Evolutionary conservation across 805 yeast genomes (phyloP), one percentile per base, ranked within the genome.

Genomic region (Cyberlindnera petersonii): DNA sequence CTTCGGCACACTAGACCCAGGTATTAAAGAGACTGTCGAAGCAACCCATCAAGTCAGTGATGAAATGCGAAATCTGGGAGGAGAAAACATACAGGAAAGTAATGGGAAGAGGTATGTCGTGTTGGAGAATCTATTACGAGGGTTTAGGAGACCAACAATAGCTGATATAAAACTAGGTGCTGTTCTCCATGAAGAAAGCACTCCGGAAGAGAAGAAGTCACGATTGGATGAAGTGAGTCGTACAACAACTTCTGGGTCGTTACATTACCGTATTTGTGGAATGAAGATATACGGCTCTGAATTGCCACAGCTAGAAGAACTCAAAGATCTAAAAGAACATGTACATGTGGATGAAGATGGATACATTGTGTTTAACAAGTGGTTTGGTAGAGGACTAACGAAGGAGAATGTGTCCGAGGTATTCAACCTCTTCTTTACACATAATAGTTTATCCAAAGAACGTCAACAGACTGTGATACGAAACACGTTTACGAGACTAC

Each of bases 161-260:
- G 53, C 91, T 46, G 98, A 91, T 58, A 75, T 91, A 33, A 91
- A 91, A 57, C 66, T 91, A 4, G 98, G 98, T 0, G 60, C 77
- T 6, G 55, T 70, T 9, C 62, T 91, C 26, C 77, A 82, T 50
- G 98, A 91, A 59, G 75, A 70, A 6, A 49, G 53, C 11, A 77
- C 86, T 1, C 45, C 74, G 3, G 55, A 48, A 0, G 95, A 77
- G 21, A 91, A 93, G 53, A 68, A 61, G 13, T 61, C 61, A 35
- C 59, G 98, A 29, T 62, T 91, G 53, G 64, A 61, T 21, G 61
- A 68, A 19, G 96, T 93, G 0, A 74, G 93, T 31, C 55, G 63
- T 2, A 42, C 64, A 0, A 91, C 98, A 1, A 91, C 98, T 0
- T 82, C 93, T 31, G 96, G 96, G 0, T 65, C 80, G 4, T 65